A percentile compares a stretch with the other conserved stretches of the same genome.
These are phyloP conservation scores for Sugiyamaella boreocaroliniensis DNA, from an alignment of 805 yeast species.

Conservation along the genomic window DNA sequence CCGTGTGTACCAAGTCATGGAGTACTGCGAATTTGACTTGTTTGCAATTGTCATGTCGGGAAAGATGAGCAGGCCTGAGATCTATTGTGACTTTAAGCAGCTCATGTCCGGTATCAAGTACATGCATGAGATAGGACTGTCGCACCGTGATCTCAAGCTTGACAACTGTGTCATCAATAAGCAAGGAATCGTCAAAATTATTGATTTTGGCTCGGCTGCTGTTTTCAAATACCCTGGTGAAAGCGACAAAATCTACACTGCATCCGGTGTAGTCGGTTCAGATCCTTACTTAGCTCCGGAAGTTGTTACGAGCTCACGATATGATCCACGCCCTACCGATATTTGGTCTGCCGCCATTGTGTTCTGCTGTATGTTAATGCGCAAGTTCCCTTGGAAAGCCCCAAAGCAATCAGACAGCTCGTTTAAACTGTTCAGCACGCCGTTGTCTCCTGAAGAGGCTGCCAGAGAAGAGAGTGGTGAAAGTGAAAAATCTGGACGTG, in stretches of 20 bases:
- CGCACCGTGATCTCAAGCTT: conserved; percentile 85
- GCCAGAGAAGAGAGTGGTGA: conserved; percentile 25
- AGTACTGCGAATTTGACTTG: conserved; percentile 85
- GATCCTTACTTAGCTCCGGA: conserved; percentile 93
- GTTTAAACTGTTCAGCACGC: conserved; percentile 73
- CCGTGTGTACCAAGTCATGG: conserved; percentile 85
- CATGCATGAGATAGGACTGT: conserved; percentile 75
- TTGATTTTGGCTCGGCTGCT: conserved; percentile 91
- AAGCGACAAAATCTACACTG: conserved; percentile 60
- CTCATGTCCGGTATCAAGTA: conserved; percentile 74
- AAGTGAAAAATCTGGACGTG: not conserved
- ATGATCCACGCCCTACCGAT: conserved; percentile 90
- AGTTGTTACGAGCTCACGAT: conserved; percentile 71
- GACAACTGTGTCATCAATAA: conserved; percentile 86
- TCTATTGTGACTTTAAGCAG: conserved; percentile 86
- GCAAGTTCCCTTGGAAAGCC: conserved; percentile 92
- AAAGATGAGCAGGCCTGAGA: conserved; percentile 72
- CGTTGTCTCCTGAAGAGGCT: conserved; percentile 44
- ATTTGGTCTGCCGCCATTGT: conserved; percentile 90
- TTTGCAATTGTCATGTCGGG: conserved; percentile 94
- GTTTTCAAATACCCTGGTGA: conserved; percentile 79
- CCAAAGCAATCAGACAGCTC: conserved; percentile 77
- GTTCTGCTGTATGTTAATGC: conserved; percentile 84
- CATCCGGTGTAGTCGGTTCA: conserved; percentile 80
- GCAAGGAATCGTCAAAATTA: conserved; percentile 80